Evolutionary conservation across 352 stramenopile genomes (phyloP).

Genomic region (Globisporangium spinosum): DNA sequence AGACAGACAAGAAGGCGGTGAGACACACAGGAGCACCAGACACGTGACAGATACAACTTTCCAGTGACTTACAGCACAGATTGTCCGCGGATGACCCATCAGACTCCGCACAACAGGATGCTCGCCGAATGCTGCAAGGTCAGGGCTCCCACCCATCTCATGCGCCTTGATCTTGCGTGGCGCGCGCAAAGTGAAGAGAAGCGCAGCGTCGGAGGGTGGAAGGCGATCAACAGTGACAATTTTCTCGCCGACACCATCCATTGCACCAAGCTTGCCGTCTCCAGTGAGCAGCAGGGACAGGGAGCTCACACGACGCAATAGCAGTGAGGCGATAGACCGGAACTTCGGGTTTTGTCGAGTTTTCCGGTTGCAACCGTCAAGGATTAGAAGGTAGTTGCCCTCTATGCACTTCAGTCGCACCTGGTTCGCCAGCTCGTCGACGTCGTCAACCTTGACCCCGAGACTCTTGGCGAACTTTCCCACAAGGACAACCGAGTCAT

Average conservation of each 20-base stretch:
- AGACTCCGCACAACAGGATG: constrained; percentile 64
- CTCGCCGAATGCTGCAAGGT: constrained; percentile 55
- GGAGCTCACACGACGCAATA: constrained; percentile 63
- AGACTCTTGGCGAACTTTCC: constrained; percentile 41
- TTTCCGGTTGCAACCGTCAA: constrained; percentile 70
- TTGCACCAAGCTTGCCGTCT: constrained; percentile 65
- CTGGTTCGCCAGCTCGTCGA: constrained; percentile 48
- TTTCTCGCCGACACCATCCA: constrained; percentile 81
- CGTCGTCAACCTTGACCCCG: constrained; percentile 16
- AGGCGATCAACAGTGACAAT: constrained; percentile 65
- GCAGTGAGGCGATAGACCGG: constrained; percentile 36
- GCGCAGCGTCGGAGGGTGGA: constrained; percentile 56
- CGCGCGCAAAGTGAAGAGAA: constrained; percentile 74
- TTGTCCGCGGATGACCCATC: constrained; percentile 59
- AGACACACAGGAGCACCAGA: background rate
- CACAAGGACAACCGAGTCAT: constrained; percentile 15
- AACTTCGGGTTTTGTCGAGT: constrained; percentile 46
- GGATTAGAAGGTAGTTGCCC: constrained; percentile 58
- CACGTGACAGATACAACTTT: background rate
- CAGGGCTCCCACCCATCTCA: constrained; percentile 70
- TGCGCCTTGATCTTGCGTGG: constrained; percentile 71
- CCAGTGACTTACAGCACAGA: constrained; percentile 48
- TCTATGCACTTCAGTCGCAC: constrained; percentile 46
- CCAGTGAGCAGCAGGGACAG: constrained; percentile 64
- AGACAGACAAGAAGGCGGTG: background rate